These are phyloP conservation scores for Aspergillus pseudoviridinutans DNA, from an alignment of 2,329 filamentous ascomycete species.

Conservation along the genomic window DNA sequence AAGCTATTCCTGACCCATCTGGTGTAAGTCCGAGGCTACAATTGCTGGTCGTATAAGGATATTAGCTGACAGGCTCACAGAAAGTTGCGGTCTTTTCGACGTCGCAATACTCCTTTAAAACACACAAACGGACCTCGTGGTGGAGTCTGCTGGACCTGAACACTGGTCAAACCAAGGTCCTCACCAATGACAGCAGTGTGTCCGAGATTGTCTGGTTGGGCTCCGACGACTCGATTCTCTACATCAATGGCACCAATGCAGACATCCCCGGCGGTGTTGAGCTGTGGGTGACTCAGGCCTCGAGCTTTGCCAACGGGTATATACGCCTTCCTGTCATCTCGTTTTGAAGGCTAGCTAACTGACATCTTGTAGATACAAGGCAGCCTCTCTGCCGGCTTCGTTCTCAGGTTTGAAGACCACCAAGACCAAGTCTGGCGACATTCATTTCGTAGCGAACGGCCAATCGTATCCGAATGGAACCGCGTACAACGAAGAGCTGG, in stretches of 20 bases:
- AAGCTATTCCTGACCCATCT: constrained; percentile 37
- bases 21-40: constrained; percentile 27
- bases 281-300: constrained; percentile 35
- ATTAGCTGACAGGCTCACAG: constrained; percentile 16
- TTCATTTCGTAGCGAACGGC: constrained; percentile 54
- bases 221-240: constrained; percentile 59
- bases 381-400: constrained; percentile 34
- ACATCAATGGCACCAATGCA: constrained; percentile 47
- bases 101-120: constrained; percentile 75
- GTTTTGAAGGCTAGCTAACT: background rate
- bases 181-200: constrained; percentile 62
- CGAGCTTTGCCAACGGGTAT: constrained; percentile 31
- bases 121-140: constrained; percentile 59
- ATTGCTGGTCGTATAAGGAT: background rate
- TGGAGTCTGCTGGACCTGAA: constrained; percentile 69
- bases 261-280: constrained; percentile 38
- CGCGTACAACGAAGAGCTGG: constrained; percentile 62
- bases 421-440: constrained; percentile 37
- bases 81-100: constrained; percentile 50
- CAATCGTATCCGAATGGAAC: constrained; percentile 65
- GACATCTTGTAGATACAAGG: constrained; percentile 29
- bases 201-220: constrained; percentile 75
- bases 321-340: constrained; percentile 1
- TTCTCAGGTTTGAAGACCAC: constrained; percentile 39
- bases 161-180: constrained; percentile 59